Percentiles rank a stretch among this genome's conserved stretches.
Conservation (phyloP, 495 filamentous ascomycete species). For the Cetradonia linearis region DNA sequence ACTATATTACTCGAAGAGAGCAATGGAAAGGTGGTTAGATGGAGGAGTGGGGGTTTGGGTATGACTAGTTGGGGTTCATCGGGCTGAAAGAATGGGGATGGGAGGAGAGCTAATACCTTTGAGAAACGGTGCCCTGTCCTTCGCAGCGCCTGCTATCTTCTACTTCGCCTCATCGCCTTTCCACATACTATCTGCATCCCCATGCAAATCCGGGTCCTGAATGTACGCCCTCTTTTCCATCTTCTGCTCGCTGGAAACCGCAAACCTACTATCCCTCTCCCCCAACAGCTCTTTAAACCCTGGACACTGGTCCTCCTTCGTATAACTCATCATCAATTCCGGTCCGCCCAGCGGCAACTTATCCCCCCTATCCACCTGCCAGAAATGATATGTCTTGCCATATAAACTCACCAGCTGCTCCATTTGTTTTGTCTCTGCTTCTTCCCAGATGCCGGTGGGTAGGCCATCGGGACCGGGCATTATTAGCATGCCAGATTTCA, state of each 20-base stretch:
- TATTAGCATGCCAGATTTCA: slow-evolving; percentile 75
- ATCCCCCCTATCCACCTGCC: slow-evolving; percentile 79
- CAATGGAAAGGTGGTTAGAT: not conserved
- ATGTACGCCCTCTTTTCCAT: slow-evolving; percentile 53
- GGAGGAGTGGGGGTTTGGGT: not conserved
- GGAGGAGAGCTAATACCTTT: not conserved
- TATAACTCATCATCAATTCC: slow-evolving; percentile 69
- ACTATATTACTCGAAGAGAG: not conserved
- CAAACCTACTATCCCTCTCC: slow-evolving; percentile 58
- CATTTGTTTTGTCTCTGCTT: slow-evolving; percentile 73
- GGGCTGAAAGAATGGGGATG: too few species aligned
- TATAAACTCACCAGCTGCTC: slow-evolving; percentile 58
- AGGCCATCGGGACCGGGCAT: slow-evolving; percentile 60
- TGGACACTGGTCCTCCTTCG: slow-evolving; percentile 43
- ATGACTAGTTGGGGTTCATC: not conserved
- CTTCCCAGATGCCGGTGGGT: slow-evolving; percentile 54
- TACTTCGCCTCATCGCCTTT: slow-evolving; percentile 16
- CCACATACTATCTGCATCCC: slow-evolving; percentile 44
- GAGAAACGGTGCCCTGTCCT: not conserved
- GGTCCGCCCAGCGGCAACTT: slow-evolving; percentile 63
- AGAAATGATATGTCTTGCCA: slow-evolving; percentile 85
- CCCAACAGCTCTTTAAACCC: slow-evolving; percentile 49
- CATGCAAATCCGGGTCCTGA: slow-evolving; percentile 46
- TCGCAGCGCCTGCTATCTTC: not conserved
- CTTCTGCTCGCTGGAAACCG: slow-evolving; percentile 50